Conservation (phyloP, 2,329 filamentous ascomycete species). For the Alternaria angustiovoidea region DNA sequence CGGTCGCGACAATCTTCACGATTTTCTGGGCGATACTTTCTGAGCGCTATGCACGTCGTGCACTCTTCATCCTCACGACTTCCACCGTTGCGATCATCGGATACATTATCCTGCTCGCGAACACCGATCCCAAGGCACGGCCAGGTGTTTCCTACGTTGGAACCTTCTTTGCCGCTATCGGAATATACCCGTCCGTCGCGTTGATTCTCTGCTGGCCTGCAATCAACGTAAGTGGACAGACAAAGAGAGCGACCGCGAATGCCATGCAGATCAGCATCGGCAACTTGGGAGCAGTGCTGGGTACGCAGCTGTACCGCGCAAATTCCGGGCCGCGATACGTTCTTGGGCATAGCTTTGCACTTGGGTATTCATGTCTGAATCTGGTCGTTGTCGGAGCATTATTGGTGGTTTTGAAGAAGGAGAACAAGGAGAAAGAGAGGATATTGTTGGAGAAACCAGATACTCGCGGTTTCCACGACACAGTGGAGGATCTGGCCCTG, state of each 20-base stretch:
- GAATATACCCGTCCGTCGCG: conserved; percentile 52
- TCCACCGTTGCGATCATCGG: conserved; percentile 46
- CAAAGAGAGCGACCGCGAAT: conserved; percentile 61
- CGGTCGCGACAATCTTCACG: conserved; percentile 49
- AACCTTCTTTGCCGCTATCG: conserved; percentile 49
- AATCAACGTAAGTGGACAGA: conserved; percentile 63
- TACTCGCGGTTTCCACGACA: conserved; percentile 41
- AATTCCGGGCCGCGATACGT: conserved; percentile 46
- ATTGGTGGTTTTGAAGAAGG: conserved; percentile 42
- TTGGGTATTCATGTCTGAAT: conserved; percentile 46
- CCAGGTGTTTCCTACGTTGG: conserved; percentile 51
- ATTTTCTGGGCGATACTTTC: conserved; percentile 47
- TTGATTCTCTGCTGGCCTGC: conserved; percentile 59
- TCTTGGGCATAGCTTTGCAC: conserved; percentile 47
- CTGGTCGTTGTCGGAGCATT: conserved; percentile 41
- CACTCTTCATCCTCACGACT: conserved; percentile 47
- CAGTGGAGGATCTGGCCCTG: conserved; percentile 39
- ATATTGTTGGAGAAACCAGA: conserved; percentile 35
- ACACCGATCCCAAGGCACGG: conserved; percentile 37
- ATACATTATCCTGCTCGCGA: conserved; percentile 51
- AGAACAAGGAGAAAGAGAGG: conserved; percentile 43
- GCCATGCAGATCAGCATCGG: conserved; percentile 61
- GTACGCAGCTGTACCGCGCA: conserved; percentile 50
- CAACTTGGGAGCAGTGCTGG: conserved; percentile 54
- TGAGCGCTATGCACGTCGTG: conserved; percentile 42